phyloP scores from a whole-genome alignment of 169 alveolate genomes.

The Plasmodium ovale region DNA sequence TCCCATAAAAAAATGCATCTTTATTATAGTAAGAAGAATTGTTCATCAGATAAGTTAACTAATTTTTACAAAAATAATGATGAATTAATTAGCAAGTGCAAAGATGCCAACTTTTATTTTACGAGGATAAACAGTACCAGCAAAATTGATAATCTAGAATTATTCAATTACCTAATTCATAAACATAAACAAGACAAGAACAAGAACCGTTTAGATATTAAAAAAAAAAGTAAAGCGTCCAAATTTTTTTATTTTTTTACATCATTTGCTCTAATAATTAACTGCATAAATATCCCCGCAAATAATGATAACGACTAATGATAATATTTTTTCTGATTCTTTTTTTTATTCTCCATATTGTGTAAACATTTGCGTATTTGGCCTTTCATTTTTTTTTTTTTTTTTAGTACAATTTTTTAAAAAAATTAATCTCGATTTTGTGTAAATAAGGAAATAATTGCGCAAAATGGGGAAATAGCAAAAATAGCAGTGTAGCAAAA shows the following conservation, averaged over 20 bases:
- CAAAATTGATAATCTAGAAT: conserved; percentile 37
- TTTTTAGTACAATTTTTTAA: too few species aligned
- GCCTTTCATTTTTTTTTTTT: background rate
- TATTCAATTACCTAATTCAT: conserved; percentile 48
- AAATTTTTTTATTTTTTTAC: conserved; percentile 64
- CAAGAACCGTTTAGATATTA: conserved; percentile 28
- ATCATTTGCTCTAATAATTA: conserved; percentile 67
- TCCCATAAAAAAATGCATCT: conserved; percentile 28
- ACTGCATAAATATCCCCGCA: conserved; percentile 69
- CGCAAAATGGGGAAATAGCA: too few species aligned
- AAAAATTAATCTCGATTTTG: too few species aligned
- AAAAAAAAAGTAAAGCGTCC: conserved; percentile 70
- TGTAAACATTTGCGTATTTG: background rate
- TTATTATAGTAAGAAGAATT: conserved; percentile 42
- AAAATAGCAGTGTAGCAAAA: too few species aligned
- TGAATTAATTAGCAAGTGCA: background rate
- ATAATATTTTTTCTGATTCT: background rate
- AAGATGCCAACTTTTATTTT: conserved; percentile 1
- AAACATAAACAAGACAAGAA: conserved; percentile 41
- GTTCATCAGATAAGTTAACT: background rate
- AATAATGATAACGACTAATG: conserved; percentile 67
- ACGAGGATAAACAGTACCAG: background rate
- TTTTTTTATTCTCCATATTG: background rate
- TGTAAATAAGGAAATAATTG: too few species aligned
- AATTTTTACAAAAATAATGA: background rate